Base-by-base conservation (phyloP, 148 eudicot species). In the Silene conica region DNA sequence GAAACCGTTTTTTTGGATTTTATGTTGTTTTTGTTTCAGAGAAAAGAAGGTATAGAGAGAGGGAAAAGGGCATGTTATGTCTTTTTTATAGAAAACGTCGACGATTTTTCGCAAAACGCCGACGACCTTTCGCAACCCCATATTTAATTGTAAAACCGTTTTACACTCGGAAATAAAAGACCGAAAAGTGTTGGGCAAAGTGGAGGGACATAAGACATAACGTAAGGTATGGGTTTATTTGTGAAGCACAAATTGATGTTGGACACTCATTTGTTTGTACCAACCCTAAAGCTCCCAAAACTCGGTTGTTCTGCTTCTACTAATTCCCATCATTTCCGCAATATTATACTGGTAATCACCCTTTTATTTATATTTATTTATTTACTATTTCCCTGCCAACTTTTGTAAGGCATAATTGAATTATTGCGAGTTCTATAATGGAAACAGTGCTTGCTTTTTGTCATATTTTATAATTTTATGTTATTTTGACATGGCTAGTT, bases 281-380 rank as follows among this genome's bases (percentile, higher is more conserved):
- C 28, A 11, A 18, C 6, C 52, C 52, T 66, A 31, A 67, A 19
- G 28, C 14, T 16, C 31, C 60, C 72, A 19, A 67, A 67, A 67
- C 9, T 78, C 14, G 8, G 6, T 12, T 20, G 21, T 57, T 69
- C 25, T 50, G n/a, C 15, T 57, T 69, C 25, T 50, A 14, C 15
- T 54, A 41, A 20, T 5, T 18, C 54, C 60, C 5, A 21, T 59
- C 73, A 60, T 63, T 54, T 57, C 48, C 69, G 41, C 74, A 11
- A 4, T 3, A 54, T 50, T 26, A 69, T 0, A 61, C 57, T 6
- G 74, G 82, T 79, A 79, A 69, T 28, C 21, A 43, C 54, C 57
- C 45, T 58, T 73, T 7, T 3, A n/a, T 18, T 31, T 20, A 19
- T 3, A n/a, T 18, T 31, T 20, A 19, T 20, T 20, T 26, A 26